Conservation (phyloP, 2,329 filamentous ascomycete genomes). For the Botryosphaeria dothidea region DNA sequence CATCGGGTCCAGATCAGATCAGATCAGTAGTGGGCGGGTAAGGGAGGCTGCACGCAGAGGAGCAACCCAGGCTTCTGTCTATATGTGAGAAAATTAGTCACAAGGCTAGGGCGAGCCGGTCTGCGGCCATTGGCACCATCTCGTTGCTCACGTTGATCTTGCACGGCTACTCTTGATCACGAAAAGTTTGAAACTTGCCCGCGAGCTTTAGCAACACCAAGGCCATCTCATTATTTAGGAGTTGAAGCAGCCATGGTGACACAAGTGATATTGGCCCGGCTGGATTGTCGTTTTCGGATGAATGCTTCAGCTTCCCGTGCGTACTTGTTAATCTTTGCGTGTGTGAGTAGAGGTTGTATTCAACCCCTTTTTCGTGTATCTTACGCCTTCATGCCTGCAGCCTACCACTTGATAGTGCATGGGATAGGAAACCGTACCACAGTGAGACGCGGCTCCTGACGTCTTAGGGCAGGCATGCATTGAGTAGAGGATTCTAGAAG, state of each 20-base stretch:
- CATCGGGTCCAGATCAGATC: slow-evolving; percentile 6
- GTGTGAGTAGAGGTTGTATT: too few relatives aligned
- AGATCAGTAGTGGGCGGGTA: background rate
- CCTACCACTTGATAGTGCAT: background rate
- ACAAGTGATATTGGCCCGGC: too few relatives aligned
- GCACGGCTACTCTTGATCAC: too few relatives aligned
- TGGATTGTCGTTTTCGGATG: too few relatives aligned
- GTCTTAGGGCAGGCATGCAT: slow-evolving; percentile 1
- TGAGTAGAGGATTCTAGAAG: slow-evolving; percentile 2
- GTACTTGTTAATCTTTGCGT: too few relatives aligned
- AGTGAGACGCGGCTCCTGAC: background rate
- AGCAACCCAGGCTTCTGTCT: background rate
- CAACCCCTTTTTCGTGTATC: background rate
- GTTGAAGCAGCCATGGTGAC: too few relatives aligned
- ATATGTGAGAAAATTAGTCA: background rate
- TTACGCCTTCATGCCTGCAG: background rate
- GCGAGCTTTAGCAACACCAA: too few relatives aligned
- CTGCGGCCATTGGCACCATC: background rate
- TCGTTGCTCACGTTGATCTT: too few relatives aligned
- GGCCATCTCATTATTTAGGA: too few relatives aligned
- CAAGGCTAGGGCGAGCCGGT: background rate
- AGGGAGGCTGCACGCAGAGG: background rate
- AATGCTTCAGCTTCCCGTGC: too few relatives aligned
- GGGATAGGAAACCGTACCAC: background rate
- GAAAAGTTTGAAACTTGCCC: too few relatives aligned